These are phyloP conservation scores for Saccharomyces pastorianus DNA, from an alignment of 1,139 yeast genomes.

Conservation along the genomic window DNA sequence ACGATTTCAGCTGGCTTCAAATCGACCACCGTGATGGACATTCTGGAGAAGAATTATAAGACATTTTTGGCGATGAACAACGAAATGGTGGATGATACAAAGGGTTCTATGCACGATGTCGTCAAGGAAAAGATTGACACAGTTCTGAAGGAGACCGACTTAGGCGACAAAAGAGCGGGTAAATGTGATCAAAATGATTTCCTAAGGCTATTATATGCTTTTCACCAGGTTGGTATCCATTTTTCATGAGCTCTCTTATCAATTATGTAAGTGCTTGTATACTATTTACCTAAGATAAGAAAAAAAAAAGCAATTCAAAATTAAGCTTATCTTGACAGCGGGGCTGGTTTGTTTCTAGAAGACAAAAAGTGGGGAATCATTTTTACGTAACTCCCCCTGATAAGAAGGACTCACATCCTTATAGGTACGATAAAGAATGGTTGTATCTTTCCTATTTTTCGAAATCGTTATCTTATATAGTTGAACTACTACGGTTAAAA, in stretches of 20 bases:
- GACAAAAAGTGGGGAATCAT: background rate
- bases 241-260: constrained; percentile 54
- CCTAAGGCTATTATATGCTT: constrained; percentile 76
- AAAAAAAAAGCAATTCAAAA: background rate
- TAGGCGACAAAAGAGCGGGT: constrained; percentile 81
- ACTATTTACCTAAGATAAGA: background rate
- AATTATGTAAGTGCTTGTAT: background rate
- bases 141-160: constrained; percentile 71
- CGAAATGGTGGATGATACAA: constrained; percentile 34
- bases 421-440: background rate
- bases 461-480: background rate
- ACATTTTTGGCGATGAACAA: constrained; percentile 59
- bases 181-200: constrained; percentile 94
- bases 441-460: background rate
- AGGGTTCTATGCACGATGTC: constrained; percentile 43
- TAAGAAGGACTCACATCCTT: background rate
- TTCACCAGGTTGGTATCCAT: constrained; percentile 95
- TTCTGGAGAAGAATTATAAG: constrained; percentile 81
- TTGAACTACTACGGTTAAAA: background rate
- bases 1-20: constrained; percentile 91
- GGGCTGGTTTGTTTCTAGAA: background rate
- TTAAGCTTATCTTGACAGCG: background rate
- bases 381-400: background rate
- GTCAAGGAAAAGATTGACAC: constrained; percentile 49
- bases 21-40: constrained; percentile 70